Base-by-base conservation (phyloP, 2,329 filamentous ascomycete species). In the Stachybotrys elegans region DNA sequence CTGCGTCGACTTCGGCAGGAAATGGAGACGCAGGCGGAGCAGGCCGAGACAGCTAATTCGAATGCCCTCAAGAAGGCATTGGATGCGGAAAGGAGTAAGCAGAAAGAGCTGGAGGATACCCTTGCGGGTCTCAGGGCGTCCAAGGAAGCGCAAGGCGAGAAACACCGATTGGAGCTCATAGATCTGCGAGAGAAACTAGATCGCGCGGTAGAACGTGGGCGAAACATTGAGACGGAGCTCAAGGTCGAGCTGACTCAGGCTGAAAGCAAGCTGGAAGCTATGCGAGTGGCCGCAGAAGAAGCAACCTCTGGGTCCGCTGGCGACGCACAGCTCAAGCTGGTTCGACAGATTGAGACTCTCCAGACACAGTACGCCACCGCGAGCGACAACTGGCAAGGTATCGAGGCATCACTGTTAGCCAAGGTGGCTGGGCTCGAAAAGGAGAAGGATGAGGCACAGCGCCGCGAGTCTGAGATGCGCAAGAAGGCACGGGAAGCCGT, bases 321-420 rank as follows among this genome's bases (percentile, higher is more conserved):
- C 13, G 88, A 95, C 58, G 81, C 86, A 1, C 90, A 95, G 56
- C 87, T 87, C 35, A 97, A 96, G 63, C 73, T 97, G 32, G 73
- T 97, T 35, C 83, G 93, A 32, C 94, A 98, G 65, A 86, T 98
- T 43, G 93, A 98, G 69, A 96, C 88, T 1, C 69, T 98, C 29
- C 93, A 98, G 65, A 93, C 88, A 6, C 94, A 98, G 62, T 95
- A 98, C 65, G 83, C 90, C 1, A 83, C 94, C 43, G 93, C 93
- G 2, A 93, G 88, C 53, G 89, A 95, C 58, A 98, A 98, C 56
- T 98, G 94, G 93, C 91, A 96, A 60, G 88, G 90, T 1, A 94
- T 98, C 49, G 92, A 98, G 64, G 81, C 86, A 9, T 94, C 88
- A 3, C 68, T 98, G 23, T 78, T 92, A 41, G 81, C 88, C 19